Base-by-base conservation (phyloP, 2,329 filamentous ascomycete genomes). In the Xylariales sp. region DNA sequence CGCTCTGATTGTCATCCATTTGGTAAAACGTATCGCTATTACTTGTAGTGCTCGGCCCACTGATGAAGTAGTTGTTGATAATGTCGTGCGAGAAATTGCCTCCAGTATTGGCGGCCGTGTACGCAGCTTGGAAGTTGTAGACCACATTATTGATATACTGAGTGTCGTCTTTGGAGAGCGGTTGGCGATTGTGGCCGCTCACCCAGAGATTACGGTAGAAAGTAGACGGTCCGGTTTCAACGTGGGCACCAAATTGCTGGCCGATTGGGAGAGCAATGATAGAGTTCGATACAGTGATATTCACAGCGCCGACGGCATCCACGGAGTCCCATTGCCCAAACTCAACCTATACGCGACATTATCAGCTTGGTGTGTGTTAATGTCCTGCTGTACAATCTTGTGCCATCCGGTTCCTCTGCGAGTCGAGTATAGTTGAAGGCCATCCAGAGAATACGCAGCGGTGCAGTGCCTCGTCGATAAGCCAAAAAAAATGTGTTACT, bases 141-240 rank as follows among this genome's bases (percentile, higher is more conserved):
- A 70, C 48, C 3, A 69, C 60, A 19, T 69, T 69, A 45, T 70
- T 70, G 28, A 62, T 63, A 43, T 52, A 55, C 29, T 69, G 64
- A 23, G 67, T 70, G 1, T 64, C 58, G 3, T 65, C 64, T 40
- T 70, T 69, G 25, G 67, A 62, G 29, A 69, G 67, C 0, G 66
- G 65, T 33, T 70, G 67, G 6, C 65, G 57, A 5, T 66, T 69
- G 43, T 69, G 66, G 38, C 66, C 67, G 46, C 67, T 65, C 30
- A 68, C 65, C 52, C 67, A 70, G 16, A 70, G 48, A 40, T 68
- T 69, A 5, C 66, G 55, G 43, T 68, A 63, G 6, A 69, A 54
- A 2, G 59, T 62, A 14, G 67, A 55, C 4, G 63, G 62, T 1
- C 60, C 48, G 4, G 61, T 65, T 41, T 67, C 60, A 37, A 67